Evolutionary conservation across 192 early-diverging fungal genomes (phyloP).

Genomic region (Mortierella antarctica): DNA sequence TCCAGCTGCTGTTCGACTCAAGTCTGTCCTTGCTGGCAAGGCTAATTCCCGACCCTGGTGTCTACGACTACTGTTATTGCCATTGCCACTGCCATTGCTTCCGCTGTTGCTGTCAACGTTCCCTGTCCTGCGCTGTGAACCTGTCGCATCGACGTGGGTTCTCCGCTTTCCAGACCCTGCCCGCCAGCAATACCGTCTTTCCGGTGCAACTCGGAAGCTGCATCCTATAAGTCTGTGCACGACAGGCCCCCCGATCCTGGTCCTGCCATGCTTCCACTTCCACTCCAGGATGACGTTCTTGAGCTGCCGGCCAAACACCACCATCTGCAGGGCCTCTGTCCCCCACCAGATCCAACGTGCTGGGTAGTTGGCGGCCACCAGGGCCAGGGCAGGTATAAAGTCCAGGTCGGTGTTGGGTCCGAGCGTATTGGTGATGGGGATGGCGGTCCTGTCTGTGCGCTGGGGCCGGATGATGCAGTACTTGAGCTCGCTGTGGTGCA

Average conservation of each 20-base stretch:
- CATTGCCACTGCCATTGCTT: background rate
- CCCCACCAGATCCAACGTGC: conserved; percentile 48
- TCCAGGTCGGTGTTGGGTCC: conserved; percentile 20
- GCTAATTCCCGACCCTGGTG: too few species aligned
- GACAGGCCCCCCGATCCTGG: conserved; percentile 30
- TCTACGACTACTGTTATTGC: background rate
- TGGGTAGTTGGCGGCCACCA: conserved; percentile 31
- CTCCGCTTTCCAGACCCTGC: conserved; percentile 21
- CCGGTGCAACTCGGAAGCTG: conserved; percentile 30
- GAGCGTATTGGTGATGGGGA: conserved; percentile 4
- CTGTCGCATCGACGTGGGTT: background rate
- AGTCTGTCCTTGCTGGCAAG: too few species aligned
- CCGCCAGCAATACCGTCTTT: conserved; percentile 42
- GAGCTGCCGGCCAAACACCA: conserved; percentile 42
- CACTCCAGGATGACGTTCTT: conserved; percentile 51
- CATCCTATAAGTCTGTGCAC: conserved; percentile 24
- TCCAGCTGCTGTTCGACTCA: too few species aligned
- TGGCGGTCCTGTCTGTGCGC: conserved; percentile 31
- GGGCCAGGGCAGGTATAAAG: conserved; percentile 30
- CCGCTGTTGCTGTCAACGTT: background rate
- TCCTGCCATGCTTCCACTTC: conserved; percentile 36
- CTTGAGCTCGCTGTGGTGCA: conserved; percentile 22
- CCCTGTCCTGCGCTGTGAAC: background rate
- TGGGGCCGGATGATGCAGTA: conserved; percentile 43
- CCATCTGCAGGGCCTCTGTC: conserved; percentile 39